phyloP scores from a whole-genome alignment of 1,139 yeast species.

The Saccharomyces uvarum region DNA sequence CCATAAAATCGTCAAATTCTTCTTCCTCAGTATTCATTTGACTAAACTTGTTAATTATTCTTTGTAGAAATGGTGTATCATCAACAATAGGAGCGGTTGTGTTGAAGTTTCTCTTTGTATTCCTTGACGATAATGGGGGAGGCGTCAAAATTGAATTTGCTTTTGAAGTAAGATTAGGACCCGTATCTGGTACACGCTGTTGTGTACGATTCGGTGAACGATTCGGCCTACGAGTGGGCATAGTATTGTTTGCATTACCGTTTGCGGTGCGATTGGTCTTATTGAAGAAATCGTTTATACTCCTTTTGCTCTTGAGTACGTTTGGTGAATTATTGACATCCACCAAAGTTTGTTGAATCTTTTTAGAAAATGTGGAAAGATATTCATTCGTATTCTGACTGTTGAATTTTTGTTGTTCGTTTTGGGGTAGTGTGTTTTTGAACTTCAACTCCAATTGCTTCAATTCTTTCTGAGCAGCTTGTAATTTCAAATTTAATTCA shows the following conservation, averaged over 20 bases:
- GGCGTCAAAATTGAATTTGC: neutral
- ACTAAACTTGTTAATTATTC: slow-evolving; percentile 22
- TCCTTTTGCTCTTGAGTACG: slow-evolving; percentile 17
- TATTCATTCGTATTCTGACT: slow-evolving; percentile 8
- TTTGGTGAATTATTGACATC: slow-evolving; percentile 21
- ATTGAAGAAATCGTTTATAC: slow-evolving; percentile 18
- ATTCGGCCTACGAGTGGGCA: neutral
- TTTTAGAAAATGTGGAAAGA: neutral
- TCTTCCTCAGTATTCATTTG: slow-evolving; percentile 29
- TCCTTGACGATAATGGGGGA: neutral
- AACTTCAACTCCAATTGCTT: slow-evolving; percentile 27
- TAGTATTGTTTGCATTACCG: neutral
- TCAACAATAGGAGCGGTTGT: neutral
- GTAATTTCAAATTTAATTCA: slow-evolving; percentile 35
- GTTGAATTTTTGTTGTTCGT: slow-evolving; percentile 1
- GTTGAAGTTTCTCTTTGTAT: neutral
- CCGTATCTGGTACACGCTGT: neutral
- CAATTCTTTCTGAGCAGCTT: slow-evolving; percentile 34
- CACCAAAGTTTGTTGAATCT: slow-evolving; percentile 15
- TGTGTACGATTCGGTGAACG: neutral
- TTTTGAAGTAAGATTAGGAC: neutral
- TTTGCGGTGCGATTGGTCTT: neutral
- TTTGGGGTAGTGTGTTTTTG: neutral
- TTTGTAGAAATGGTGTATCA: slow-evolving; percentile 3
- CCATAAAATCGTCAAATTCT: slow-evolving; percentile 22